A percentile compares a stretch with the other conserved stretches of the same genome.
These are phyloP conservation scores for Butyriboletus loyo DNA, from an alignment of 768 basidiomycete species.

Conservation along the genomic window DNA sequence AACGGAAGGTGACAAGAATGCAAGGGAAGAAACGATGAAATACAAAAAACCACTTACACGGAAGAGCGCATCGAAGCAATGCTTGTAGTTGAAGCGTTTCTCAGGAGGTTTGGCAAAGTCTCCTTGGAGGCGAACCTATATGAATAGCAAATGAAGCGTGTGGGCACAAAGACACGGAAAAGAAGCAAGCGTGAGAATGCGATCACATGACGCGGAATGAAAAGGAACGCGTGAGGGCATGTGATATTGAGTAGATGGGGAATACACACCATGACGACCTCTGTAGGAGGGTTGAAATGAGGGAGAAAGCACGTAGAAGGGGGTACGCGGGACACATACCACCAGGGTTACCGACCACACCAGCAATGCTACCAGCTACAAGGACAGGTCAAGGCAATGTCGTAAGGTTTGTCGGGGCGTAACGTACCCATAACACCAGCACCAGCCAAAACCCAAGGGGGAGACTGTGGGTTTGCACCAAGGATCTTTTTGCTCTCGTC, in stretches of 20 bases:
- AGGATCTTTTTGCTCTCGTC: conserved; percentile 86
- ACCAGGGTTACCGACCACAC: conserved; percentile 85
- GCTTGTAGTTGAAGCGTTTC: conserved; percentile 87
- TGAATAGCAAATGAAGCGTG: background rate
- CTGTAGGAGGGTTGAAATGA: conserved; percentile 30
- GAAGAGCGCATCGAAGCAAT: conserved; percentile 85
- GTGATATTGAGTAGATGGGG: conserved; percentile 8
- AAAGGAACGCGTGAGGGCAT: conserved; percentile 10
- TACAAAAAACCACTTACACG: conserved; percentile 50
- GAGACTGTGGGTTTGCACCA: conserved; percentile 61
- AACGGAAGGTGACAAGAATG: background rate
- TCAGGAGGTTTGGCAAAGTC: conserved; percentile 88
- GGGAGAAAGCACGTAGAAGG: background rate
- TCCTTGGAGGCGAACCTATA: conserved; percentile 75
- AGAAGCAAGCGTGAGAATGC: background rate
- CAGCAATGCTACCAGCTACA: conserved; percentile 80
- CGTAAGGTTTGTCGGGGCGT: background rate
- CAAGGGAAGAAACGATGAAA: background rate
- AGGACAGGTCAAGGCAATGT: background rate
- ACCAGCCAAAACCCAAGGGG: conserved; percentile 75
- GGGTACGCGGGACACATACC: conserved; percentile 43
- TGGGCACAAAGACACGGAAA: background rate
- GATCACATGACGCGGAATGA: conserved; percentile 16
- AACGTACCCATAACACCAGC: conserved; percentile 85
- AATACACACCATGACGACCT: conserved; percentile 64